Percentiles rank a stretch among this genome's conserved stretches.
Evolutionary conservation across 2,329 filamentous ascomycete genomes (phyloP).

Genomic region (Nigrospora oryzae): DNA sequence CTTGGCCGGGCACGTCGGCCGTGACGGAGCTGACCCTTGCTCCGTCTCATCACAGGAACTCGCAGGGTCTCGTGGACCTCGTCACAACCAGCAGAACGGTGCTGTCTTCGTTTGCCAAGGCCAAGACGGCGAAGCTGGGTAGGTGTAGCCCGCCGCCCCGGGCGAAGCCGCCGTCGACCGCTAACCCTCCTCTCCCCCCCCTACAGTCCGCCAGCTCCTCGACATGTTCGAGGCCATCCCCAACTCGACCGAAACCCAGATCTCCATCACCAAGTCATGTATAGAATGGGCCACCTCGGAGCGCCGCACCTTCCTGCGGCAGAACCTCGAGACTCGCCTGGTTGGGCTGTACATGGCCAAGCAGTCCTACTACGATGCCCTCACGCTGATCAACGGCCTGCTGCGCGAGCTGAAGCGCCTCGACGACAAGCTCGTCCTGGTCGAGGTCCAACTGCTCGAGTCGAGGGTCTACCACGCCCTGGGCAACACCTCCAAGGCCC

Average conservation of each 20-base stretch:
- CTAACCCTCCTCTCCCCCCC: slow-evolving; percentile 1
- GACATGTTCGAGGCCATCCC: slow-evolving; percentile 93
- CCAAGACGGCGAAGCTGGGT: slow-evolving; percentile 98
- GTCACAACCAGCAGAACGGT: slow-evolving; percentile 85
- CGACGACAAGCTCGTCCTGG: slow-evolving; percentile 95
- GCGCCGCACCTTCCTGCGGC: slow-evolving; percentile 89
- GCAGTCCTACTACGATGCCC: slow-evolving; percentile 92
- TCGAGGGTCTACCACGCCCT: slow-evolving; percentile 95
- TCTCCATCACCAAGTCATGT: slow-evolving; percentile 93
- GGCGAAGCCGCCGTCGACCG: background rate
- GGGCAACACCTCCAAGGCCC: slow-evolving; percentile 91
- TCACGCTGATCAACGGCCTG: slow-evolving; percentile 92
- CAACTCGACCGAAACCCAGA: slow-evolving; percentile 89
- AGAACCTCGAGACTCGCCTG: slow-evolving; percentile 94
- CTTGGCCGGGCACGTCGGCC: too few species aligned
- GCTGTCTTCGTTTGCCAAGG: slow-evolving; percentile 94
- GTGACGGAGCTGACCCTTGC: slow-evolving; percentile 15
- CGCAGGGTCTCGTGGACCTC: slow-evolving; percentile 47
- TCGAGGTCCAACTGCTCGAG: slow-evolving; percentile 95
- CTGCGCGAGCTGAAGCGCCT: slow-evolving; percentile 95
- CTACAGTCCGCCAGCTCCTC: slow-evolving; percentile 83
- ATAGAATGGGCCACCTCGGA: slow-evolving; percentile 98
- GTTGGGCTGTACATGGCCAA: slow-evolving; percentile 95
- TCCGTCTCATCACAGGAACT: slow-evolving; percentile 1
- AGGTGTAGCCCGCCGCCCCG: slow-evolving; percentile 25